Evolutionary conservation across 257 asterid species (phyloP).

Genomic region (Cynanchum wilfordii): DNA sequence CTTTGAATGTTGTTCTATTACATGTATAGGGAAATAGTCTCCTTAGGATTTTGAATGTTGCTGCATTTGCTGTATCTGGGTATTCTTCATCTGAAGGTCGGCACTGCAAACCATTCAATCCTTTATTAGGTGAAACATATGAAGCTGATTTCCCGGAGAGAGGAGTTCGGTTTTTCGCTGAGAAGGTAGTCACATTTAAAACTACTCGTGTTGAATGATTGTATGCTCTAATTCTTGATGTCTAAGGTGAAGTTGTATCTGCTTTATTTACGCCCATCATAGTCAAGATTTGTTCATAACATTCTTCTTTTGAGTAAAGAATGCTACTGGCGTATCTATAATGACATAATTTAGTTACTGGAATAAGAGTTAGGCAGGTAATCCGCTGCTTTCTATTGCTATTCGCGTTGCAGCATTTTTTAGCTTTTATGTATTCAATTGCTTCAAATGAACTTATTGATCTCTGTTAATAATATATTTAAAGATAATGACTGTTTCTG

Average conservation of each 20-base stretch:
- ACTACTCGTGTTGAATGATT: not conserved
- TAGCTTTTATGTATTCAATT: not conserved
- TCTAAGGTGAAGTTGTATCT: not conserved
- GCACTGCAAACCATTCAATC: conserved; percentile 91
- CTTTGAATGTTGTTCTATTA: not conserved
- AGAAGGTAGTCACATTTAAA: conserved; percentile 47
- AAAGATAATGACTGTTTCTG: not conserved
- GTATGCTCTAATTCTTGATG: not conserved
- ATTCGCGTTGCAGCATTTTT: not conserved
- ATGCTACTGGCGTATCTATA: not conserved
- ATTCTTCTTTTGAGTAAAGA: not conserved
- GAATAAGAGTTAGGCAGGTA: not conserved
- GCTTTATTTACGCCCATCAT: not conserved
- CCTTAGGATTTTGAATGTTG: conserved; percentile 72
- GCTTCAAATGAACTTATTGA: not conserved
- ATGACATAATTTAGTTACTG: not conserved
- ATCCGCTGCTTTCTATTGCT: not conserved
- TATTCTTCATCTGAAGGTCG: conserved; percentile 96
- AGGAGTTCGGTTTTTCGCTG: conserved; percentile 84
- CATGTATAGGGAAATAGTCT: conserved; percentile 70
- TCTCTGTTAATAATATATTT: not conserved
- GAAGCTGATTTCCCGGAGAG: conserved; percentile 93
- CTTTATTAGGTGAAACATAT: conserved; percentile 90
- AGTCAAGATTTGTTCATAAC: not conserved
- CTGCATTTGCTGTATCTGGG: conserved; percentile 95